Evolutionary conservation across 1,284 basidiomycete species (phyloP).

Genomic region (Megacollybia platyphylla): DNA sequence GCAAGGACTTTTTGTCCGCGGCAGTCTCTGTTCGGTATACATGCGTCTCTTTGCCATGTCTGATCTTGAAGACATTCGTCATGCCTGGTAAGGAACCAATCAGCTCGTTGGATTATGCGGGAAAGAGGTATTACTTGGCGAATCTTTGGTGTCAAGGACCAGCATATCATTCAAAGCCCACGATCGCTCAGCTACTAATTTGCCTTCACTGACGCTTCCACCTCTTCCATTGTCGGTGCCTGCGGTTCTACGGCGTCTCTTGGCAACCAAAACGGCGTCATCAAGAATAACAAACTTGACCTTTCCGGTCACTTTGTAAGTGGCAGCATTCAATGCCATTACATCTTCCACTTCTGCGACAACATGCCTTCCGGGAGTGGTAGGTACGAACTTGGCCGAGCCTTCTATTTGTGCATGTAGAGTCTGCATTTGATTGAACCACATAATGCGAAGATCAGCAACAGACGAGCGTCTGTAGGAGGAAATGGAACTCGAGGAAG

Average conservation of each 20-base stretch:
- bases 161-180: constrained; percentile 90
- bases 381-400: constrained; percentile 91
- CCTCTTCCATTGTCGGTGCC: constrained; percentile 23
- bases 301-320: constrained; percentile 83
- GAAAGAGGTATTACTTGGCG: constrained; percentile 41
- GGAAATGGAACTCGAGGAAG: constrained; percentile 29
- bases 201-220: constrained; percentile 35
- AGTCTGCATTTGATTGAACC: constrained; percentile 87
- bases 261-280: constrained; percentile 82
- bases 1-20: constrained; percentile 78
- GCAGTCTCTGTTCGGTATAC: constrained; percentile 81
- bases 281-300: constrained; percentile 88
- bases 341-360: constrained; percentile 81
- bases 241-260: constrained; percentile 37
- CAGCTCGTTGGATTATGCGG: constrained; percentile 1
- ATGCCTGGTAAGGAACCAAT: constrained; percentile 41
- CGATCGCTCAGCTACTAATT: constrained; percentile 85
- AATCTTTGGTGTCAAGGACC: constrained; percentile 92
- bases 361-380: constrained; percentile 83
- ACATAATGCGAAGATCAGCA: constrained; percentile 86
- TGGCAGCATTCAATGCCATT: constrained; percentile 83
- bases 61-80: constrained; percentile 93
- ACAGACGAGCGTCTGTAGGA: constrained; percentile 78
- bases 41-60: constrained; percentile 85
- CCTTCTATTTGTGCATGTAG: constrained; percentile 90